Evolutionary conservation across 768 basidiomycete genomes (phyloP), one percentile per base, ranked within the genome.

Genomic region (Xerocomus spinulosus): DNA sequence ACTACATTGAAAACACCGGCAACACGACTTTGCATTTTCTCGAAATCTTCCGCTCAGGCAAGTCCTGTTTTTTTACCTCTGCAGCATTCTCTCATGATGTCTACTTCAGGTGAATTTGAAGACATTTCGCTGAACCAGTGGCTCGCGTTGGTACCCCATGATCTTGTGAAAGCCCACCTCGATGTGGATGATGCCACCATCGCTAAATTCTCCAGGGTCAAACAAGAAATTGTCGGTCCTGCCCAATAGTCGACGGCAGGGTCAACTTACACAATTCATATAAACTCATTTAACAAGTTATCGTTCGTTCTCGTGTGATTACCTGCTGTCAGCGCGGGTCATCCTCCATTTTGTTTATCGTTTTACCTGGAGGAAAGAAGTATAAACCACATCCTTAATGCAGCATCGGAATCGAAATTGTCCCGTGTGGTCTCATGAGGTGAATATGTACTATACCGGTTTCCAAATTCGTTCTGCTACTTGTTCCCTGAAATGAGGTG

Each of bases 1-100:
- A 86, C 57, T 84, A 85, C 57, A 70, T 85, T 23, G 82, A 85
- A 60, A 83, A 85, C 61, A 80, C 73, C 4, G 82, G 82, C 14
- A 77, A 81, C 53, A 71, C 73, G 2, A 77, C 82, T 3, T 60
- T 85, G 32, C 70, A 64, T 50, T 80, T 77, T 58, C 69, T 86
- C 6, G 82, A 85, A 59, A 75, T 85, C n/a, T 79, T 83, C 60
- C 76, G 72, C 54, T 70, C 79, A 24, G 71, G 77, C 75, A 58
- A 42, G 67, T 49, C 5, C 9, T 9, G 3, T 32, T 10, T 15
- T 17, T n/a, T 12, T n/a, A 5, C 28, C n/a, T 8, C 2, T 15
- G 9, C 4, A n/a, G n/a, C 2, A 24, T 29, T 30, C 18, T 13
- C 26, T 42, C 39, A 42, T 57, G n/a, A 37, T 5, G 25, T 33